Base-by-base conservation (phyloP, 352 stramenopile species). In the Thraustochytrium striatum region DNA sequence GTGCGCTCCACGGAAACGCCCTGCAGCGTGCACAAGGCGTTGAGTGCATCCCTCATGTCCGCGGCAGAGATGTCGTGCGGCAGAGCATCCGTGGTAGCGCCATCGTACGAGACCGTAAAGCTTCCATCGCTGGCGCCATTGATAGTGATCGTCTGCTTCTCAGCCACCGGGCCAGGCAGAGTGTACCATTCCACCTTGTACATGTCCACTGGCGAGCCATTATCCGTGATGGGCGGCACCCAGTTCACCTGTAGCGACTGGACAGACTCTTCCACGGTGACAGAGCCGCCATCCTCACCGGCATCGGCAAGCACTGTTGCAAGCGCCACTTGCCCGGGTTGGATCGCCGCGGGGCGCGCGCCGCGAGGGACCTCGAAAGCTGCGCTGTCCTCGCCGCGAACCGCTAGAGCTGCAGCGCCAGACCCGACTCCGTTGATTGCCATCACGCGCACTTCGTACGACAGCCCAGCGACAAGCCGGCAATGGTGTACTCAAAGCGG, bases 41-140 rank as follows among this genome's bases (percentile, higher is more conserved):
- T 91, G 8, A 98, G 85, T 44, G 95, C 91, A 11, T 83, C 89
- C 83, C 94, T 88, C 16, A 98, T 61, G 8, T 91, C 88, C n/a
- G 85, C 85, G n/a, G 87, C 92, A n/a, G 85, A 91, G 33, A 91
- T 87, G 81, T 97, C 89, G 80, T 88, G 92, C 3, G 89, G 87
- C 82, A 98, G 87, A 72, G 95, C 95, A 1, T 91, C 92, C 1
- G 94, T 98, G 1, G 85, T 88, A 58, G 96, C 87, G 0, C 89
- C 90, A n/a, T 88, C 85, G 47, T 94, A 97, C 41, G 89, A 83
- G 2, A 98, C 78, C 8, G 89, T 89, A 83, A 98, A 98, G 1
- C 91, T 96, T 1, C 94, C 94, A 0, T 68, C 82, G 7, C 94
- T 47, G n/a, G 57, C 65, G 72, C 69, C 70, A 47, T 69, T 1